Base-by-base conservation (phyloP, 108 stramenopile species). In the Skeletonema costatum region DNA sequence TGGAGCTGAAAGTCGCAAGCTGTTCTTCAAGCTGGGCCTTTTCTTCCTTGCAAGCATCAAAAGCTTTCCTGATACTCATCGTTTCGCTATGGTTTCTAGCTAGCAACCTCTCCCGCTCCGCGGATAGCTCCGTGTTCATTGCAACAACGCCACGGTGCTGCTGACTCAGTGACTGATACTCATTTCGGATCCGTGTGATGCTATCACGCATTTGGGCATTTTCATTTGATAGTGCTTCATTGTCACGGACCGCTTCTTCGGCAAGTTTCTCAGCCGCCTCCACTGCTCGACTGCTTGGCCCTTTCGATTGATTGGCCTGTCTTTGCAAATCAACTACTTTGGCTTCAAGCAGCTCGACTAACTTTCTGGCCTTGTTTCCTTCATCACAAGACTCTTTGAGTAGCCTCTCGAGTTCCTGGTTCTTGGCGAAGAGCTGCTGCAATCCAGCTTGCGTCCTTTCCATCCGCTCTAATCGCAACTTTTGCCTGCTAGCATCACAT, bases 1-100 rank as follows among this genome's bases (percentile, higher is more conserved):
- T 75, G 33, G 51, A 41, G 56, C 68, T 65, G 60, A 73, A 56
- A 4, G 67, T 50, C 16, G 60, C 63, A 38, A 83, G 72, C 30
- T 75, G 69, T 29, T 75, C 63, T 32, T 76, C 56, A 2, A 68
- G 46, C 19, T 50, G 75, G 30, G 39, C 2, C 32, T 67, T 68
- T 33, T 76, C 75, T 76, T 76, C 44, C 19, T 63, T 60, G 38
- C 30, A 72, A 42, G 70, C 29, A 41, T 29, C 19, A 41, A 72
- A 13, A 2, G 71, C 61, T 8, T n/a, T 30, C 35, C 33, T 41
- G 44, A 42, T 33, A 70, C 35, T 14, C 4, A 14, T 35, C 36
- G 19, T 50, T 12, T 77, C 12, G 56, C 48, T 33, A 32, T 56
- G 16, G 25, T 56, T 56, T 56, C 53, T n/a, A 56, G 53, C 19